A percentile compares a stretch with the other conserved stretches of the same genome.
phyloP scores from a whole-genome alignment of 345 rosid species.

The Odontarrhena argentea region DNA sequence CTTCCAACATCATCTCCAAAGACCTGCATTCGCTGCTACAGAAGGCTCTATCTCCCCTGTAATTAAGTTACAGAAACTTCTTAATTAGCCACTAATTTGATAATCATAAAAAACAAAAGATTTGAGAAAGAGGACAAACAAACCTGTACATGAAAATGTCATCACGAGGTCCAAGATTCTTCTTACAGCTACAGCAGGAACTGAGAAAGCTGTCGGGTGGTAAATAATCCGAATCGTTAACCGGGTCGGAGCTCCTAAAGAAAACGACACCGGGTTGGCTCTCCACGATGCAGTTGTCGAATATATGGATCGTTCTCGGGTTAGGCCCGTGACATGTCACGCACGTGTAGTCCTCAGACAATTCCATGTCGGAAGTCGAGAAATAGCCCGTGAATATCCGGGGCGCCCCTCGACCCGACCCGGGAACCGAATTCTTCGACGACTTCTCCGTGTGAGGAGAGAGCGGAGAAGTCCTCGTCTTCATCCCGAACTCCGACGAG shows the following conservation, averaged over 20 bases:
- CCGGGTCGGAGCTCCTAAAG: constrained; percentile 39
- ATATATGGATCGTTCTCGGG: constrained; percentile 90
- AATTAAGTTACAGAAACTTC: constrained; percentile 25
- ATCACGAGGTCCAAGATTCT: constrained; percentile 72
- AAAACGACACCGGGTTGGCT: constrained; percentile 61
- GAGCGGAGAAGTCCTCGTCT: constrained; percentile 53
- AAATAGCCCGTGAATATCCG: constrained; percentile 49
- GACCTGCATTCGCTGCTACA: constrained; percentile 88
- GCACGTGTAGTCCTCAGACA: constrained; percentile 93
- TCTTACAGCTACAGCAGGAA: constrained; percentile 74
- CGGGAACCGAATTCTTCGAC: constrained; percentile 12
- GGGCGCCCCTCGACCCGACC: constrained; percentile 49
- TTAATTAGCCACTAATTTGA: constrained; percentile 1
- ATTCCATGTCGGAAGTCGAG: constrained; percentile 68
- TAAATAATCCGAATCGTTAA: constrained; percentile 39
- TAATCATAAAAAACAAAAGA: not conserved
- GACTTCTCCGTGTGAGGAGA: constrained; percentile 29
- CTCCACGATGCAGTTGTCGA: constrained; percentile 73
- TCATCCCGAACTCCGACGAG: constrained; percentile 67
- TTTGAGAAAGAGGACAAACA: constrained; percentile 10
- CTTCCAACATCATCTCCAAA: constrained; percentile 68
- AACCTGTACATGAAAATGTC: constrained; percentile 97
- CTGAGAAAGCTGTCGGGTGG: constrained; percentile 72
- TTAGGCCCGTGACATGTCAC: constrained; percentile 82
- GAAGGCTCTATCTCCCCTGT: constrained; percentile 89